Conservation (phyloP, 495 filamentous ascomycete genomes). For the Zalerion maritima region DNA sequence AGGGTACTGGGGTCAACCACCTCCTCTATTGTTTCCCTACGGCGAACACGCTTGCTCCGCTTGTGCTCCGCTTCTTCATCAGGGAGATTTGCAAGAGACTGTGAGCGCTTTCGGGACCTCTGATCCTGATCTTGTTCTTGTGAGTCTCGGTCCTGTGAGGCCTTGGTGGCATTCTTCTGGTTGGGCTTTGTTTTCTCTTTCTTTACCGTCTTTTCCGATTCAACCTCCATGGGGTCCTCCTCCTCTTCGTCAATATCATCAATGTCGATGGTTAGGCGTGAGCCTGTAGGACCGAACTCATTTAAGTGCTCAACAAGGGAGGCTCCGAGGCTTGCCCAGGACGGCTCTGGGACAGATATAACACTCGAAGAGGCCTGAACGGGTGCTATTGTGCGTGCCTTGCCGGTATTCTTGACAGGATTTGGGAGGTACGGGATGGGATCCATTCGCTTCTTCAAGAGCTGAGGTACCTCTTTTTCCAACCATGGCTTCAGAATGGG, state of each 20-base stretch:
- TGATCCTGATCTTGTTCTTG: too few relatives aligned
- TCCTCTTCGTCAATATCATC: constrained; percentile 19
- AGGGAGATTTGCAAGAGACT: constrained; percentile 43
- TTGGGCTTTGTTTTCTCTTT: constrained; percentile 2
- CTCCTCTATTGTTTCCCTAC: constrained; percentile 63
- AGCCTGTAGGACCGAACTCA: constrained; percentile 16
- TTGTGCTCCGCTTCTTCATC: constrained; percentile 49
- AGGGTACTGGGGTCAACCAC: constrained; percentile 54
- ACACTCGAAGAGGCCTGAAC: constrained; percentile 39
- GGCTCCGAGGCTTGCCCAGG: constrained; percentile 30
- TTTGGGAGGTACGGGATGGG: constrained; percentile 64
- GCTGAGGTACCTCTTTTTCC: constrained; percentile 46
- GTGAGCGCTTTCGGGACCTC: constrained; percentile 49
- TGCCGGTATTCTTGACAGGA: constrained; percentile 20
- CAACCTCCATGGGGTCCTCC: constrained; percentile 8
- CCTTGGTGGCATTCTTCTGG: not conserved
- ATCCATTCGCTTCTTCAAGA: constrained; percentile 53
- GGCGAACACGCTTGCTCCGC: constrained; percentile 71
- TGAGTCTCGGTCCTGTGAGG: not conserved
- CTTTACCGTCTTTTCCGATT: constrained; percentile 5
- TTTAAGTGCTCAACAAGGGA: constrained; percentile 19
- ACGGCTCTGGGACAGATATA: constrained; percentile 15
- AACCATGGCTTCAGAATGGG: constrained; percentile 47
- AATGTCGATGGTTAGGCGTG: constrained; percentile 18
- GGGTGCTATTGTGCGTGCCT: constrained; percentile 16